Base-by-base conservation (phyloP, 148 eudicot species). In the Limonium bicolor region DNA sequence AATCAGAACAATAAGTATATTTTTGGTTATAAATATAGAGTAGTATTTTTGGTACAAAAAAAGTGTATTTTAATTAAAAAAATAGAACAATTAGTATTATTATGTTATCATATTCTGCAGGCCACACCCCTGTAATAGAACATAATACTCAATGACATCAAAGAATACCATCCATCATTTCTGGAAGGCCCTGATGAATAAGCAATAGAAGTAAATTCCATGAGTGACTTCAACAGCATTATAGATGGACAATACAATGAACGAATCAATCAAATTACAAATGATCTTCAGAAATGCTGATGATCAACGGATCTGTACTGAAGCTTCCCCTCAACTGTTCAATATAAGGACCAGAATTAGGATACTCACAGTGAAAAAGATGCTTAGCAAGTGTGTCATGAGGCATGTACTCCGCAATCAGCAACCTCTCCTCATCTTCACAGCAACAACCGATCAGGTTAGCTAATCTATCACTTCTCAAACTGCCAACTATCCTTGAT, bases 381-480 rank as follows among this genome's bases (percentile, higher is more conserved):
- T 78, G 86, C 45, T 71, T 77, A 2, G 85, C 79, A 1, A 77
- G 71, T 14, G 85, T 77, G 13, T 77, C 85, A 49, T 77, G 58
- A 3, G 85, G 76, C 85, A 77, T 66, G 26, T 60, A 77, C 53
- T 77, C 80, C 10, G 85, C 80, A 20, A 77, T 74, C 17, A 77
- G 74, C 67, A 77, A 59, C 34, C 80, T 66, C 46, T 77, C 71
- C 18, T 77, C 76, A 4, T 75, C 80, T 46, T 73, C 64, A 28
- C 55, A 56, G 53, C 85, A 77, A 47, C 57, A 77, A 15, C 86
- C 86, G 13, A 78, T 65, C 42, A 78, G 59, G 65, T 78, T 78
- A 0, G 71, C 72, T 51, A 78, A 54, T 27, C 80, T 39, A 24
- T 74, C 77, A 19, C 77, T 78, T 48, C 86, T 70, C 48, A 78